Base-by-base conservation (phyloP, 2,329 filamentous ascomycete genomes). In the Teratosphaeria epicoccoides region DNA sequence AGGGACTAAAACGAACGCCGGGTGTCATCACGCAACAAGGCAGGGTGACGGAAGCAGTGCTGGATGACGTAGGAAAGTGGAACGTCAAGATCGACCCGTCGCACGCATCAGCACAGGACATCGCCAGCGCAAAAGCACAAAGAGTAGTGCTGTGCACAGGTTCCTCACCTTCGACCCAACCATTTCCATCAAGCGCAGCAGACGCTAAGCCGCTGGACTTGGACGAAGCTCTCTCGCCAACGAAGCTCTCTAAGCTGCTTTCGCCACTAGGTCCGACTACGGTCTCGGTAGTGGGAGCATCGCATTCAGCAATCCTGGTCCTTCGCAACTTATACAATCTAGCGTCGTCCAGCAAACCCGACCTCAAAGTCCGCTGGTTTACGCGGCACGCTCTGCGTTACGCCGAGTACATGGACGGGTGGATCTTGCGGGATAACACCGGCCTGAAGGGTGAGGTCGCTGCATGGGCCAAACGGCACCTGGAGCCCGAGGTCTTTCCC, bases 361-460 rank as follows among this genome's bases (percentile, higher is more conserved):
- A 72, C 5, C 70, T 84, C 2, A 73, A 71, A 25, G 71, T 83
- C 50, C 78, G 77, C 59, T 84, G 81, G 81, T 82, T 84, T 65
- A 80, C 66, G 70, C 25, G 81, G n/a, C 76, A 81, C 57, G 66
- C 73, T 1, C 71, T 84, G 9, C 76, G 78, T 23, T 84, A 84
- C 56, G 81, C 81, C 14, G 75, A 79, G 59, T 78, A 76, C 62
- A 78, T 73, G 66, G 79, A 81, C 55, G 79, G 77, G 52, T 83
- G 81, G 79, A 82, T 83, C 53, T 66, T 81, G 24, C 74, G 78
- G 50, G 81, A 84, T 61, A 84, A 83, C 65, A 84, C 81, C 0
- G 81, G 81, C 2, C 70, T 84, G 24, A 84, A 84, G 64, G 81
- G 81, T 20, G 70, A 74, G 33, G 80, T 79, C 0, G 81, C 81